Evolutionary conservation across 139 green algal genomes (phyloP).

Genomic region (Desmodesmus armatus): DNA sequence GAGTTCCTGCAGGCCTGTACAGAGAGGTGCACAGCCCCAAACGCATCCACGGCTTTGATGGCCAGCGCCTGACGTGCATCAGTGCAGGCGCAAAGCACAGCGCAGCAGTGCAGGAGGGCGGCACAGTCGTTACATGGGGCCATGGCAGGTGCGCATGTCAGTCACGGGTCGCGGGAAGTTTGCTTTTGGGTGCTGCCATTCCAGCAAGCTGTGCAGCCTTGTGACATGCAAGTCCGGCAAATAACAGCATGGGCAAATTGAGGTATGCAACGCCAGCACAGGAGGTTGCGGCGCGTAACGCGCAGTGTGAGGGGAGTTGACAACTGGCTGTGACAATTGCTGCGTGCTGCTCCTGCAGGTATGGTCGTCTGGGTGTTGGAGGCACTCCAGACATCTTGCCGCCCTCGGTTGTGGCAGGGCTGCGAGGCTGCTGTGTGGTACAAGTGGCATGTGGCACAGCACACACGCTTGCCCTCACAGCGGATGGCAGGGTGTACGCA

Average conservation of each 20-base stretch:
- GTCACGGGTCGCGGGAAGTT: not conserved
- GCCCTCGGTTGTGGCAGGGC: slow-evolving; percentile 1
- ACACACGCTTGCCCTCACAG: slow-evolving; percentile 2
- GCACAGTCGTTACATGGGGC: slow-evolving; percentile 25
- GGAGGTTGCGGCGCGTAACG: too few relatives aligned
- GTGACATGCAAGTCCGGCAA: too few relatives aligned
- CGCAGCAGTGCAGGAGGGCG: slow-evolving; percentile 34
- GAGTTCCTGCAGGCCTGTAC: not conserved
- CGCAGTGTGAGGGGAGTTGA: too few relatives aligned
- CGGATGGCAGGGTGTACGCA: slow-evolving; percentile 16
- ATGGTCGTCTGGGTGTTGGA: slow-evolving; percentile 5
- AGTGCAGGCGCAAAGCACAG: slow-evolving; percentile 27
- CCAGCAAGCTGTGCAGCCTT: too few relatives aligned
- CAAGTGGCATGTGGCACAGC: slow-evolving; percentile 27
- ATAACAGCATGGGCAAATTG: too few relatives aligned
- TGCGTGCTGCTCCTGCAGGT: not conserved
- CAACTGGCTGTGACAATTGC: too few relatives aligned
- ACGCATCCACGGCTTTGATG: slow-evolving; percentile 27
- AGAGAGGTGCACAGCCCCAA: not conserved
- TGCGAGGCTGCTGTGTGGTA: not conserved
- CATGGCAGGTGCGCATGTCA: slow-evolving; percentile 17
- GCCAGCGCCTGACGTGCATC: not conserved
- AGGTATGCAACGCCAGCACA: too few relatives aligned
- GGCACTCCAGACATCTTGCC: slow-evolving; percentile 23
- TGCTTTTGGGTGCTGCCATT: not conserved